Percentiles rank a stretch among this genome's conserved stretches.
Evolutionary conservation across 1,284 basidiomycete species (phyloP).

Genomic region (Pterula multifida): DNA sequence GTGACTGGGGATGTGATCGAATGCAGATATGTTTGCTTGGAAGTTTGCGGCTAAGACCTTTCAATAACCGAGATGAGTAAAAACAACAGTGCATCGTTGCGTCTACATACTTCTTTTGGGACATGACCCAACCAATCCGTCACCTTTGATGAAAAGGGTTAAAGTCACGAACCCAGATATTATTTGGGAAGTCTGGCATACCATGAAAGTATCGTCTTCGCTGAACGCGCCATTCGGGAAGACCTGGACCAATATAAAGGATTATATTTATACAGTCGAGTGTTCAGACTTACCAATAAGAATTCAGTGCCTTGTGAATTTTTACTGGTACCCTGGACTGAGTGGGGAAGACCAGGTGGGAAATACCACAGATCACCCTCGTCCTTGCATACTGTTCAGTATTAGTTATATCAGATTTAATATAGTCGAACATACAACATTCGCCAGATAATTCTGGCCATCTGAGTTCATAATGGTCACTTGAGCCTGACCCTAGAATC

Average conservation of each 20-base stretch:
- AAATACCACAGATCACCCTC: conserved; percentile 49
- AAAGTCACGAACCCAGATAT: too few species aligned
- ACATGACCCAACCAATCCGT: conserved; percentile 42
- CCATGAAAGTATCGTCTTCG: conserved; percentile 44
- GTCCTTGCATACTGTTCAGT: conserved; percentile 12
- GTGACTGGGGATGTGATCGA: conserved; percentile 32
- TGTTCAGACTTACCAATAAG: conserved; percentile 22
- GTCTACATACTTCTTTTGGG: conserved; percentile 10
- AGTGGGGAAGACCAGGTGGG: conserved; percentile 39
- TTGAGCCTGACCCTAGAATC: conserved; percentile 26
- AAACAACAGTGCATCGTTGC: neutral
- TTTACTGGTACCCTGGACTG: conserved; percentile 39
- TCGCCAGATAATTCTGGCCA: conserved; percentile 33
- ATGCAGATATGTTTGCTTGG: conserved; percentile 24
- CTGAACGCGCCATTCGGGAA: conserved; percentile 43
- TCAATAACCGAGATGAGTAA: neutral
- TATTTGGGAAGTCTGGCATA: neutral
- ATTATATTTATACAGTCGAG: too few species aligned
- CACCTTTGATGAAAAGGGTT: conserved; percentile 9
- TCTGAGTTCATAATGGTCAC: conserved; percentile 37
- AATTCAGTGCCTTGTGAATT: conserved; percentile 41
- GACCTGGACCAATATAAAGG: conserved; percentile 13
- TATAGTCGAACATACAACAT: conserved; percentile 24
- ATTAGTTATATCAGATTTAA: neutral
- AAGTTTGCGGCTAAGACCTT: conserved; percentile 48